phyloP scores from a whole-genome alignment of 345 rosid species.

The Bruguiera sexangula region DNA sequence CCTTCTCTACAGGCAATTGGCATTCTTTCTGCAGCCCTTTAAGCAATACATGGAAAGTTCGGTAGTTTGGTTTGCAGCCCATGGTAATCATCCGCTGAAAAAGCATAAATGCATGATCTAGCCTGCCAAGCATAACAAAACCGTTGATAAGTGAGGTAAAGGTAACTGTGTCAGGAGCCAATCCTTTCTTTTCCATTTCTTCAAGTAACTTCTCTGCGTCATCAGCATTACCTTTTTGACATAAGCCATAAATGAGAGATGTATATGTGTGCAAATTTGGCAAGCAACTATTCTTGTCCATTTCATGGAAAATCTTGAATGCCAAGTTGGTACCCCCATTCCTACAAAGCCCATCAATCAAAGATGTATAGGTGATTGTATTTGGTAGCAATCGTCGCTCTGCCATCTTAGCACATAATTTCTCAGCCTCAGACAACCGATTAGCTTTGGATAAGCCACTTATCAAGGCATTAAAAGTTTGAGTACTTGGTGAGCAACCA shows the following conservation, averaged over 20 bases:
- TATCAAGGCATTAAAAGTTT: slow-evolving; percentile 52
- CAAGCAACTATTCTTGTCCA: slow-evolving; percentile 43
- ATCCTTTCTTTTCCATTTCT: slow-evolving; percentile 48
- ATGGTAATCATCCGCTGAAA: slow-evolving; percentile 37
- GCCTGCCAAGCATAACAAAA: slow-evolving; percentile 46
- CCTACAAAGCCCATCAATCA: slow-evolving; percentile 50
- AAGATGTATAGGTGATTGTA: slow-evolving; percentile 53
- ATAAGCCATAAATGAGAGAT: slow-evolving; percentile 54
- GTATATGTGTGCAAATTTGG: slow-evolving; percentile 54
- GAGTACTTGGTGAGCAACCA: slow-evolving; percentile 37
- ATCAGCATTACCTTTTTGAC: slow-evolving; percentile 51
- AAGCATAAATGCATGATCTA: slow-evolving; percentile 54
- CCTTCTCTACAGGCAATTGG: slow-evolving; percentile 34
- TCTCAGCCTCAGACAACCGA: slow-evolving; percentile 39
- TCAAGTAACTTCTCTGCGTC: slow-evolving; percentile 50
- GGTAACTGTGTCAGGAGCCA: slow-evolving; percentile 46
- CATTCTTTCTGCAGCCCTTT: slow-evolving; percentile 52
- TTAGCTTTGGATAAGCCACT: slow-evolving; percentile 43
- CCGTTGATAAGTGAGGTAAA: slow-evolving; percentile 57
- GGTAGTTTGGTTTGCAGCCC: slow-evolving; percentile 54
- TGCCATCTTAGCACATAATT: slow-evolving; percentile 38
- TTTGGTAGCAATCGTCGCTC: slow-evolving; percentile 45
- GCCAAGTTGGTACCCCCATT: slow-evolving; percentile 41
- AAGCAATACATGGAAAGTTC: slow-evolving; percentile 49
- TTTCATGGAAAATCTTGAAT: slow-evolving; percentile 45